Conservation (phyloP, 2,329 filamentous ascomycete genomes). For the Xylariomycetidae sp. region DNA sequence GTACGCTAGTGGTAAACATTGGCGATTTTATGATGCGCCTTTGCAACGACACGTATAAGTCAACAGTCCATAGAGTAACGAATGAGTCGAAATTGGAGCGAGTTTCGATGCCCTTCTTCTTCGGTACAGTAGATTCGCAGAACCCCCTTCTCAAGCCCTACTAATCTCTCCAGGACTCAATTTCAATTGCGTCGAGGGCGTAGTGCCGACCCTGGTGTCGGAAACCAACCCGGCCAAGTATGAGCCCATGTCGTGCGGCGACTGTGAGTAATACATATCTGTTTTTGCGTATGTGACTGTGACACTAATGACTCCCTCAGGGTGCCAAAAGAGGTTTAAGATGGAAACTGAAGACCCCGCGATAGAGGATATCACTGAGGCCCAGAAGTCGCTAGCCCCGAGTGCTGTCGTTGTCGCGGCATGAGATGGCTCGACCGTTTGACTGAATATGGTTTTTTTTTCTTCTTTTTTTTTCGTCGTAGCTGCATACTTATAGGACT, state of each 20-base stretch:
- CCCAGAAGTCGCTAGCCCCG: conserved; percentile 16
- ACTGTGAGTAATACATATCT: too few species aligned
- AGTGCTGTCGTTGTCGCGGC: conserved; percentile 18
- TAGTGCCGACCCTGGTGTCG: conserved; percentile 42
- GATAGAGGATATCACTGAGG: conserved; percentile 14
- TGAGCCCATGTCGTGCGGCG: conserved; percentile 46
- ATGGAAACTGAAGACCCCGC: conserved; percentile 22
- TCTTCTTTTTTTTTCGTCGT: background rate
- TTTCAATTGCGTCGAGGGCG: conserved; percentile 44
- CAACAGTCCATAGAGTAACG: conserved; percentile 47
- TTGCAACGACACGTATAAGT: conserved; percentile 45
- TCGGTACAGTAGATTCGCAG: conserved; percentile 31
- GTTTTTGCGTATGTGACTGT: too few species aligned
- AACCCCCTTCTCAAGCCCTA: conserved; percentile 47
- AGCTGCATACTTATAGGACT: conserved; percentile 38
- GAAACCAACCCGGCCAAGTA: conserved; percentile 43
- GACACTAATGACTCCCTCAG: conserved; percentile 11
- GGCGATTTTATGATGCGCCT: conserved; percentile 48
- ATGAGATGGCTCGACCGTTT: too few species aligned
- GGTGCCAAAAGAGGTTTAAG: conserved; percentile 30
- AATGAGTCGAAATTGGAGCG: conserved; percentile 36
- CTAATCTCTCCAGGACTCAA: conserved; percentile 36
- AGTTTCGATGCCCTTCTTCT: conserved; percentile 54
- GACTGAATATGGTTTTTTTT: background rate
- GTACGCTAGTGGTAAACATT: conserved; percentile 47